Evolutionary conservation across 768 basidiomycete genomes (phyloP).

Genomic region (Pleurotus eryngii): DNA sequence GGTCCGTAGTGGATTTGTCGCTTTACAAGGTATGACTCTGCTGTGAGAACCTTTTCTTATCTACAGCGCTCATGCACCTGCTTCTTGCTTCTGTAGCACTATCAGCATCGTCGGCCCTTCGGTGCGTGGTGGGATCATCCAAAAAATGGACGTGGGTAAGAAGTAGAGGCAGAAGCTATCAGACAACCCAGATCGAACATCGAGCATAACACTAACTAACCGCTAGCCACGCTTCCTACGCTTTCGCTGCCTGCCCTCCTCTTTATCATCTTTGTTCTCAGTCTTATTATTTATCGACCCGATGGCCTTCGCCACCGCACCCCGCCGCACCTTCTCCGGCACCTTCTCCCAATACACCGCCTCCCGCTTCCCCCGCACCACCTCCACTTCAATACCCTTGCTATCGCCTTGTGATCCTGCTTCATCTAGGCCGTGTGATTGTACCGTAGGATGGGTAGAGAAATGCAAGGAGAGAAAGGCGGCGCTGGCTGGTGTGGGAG

Average conservation of each 20-base stretch:
- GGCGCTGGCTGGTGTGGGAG: slow-evolving; percentile 45
- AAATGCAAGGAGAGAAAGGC: slow-evolving; percentile 45
- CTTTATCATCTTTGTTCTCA: background rate
- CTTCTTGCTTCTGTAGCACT: too few relatives aligned
- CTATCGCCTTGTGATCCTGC: slow-evolving; percentile 26
- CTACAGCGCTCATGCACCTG: too few relatives aligned
- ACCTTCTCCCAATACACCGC: slow-evolving; percentile 79
- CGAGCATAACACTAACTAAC: too few relatives aligned
- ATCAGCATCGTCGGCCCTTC: too few relatives aligned
- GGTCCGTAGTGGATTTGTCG: too few relatives aligned
- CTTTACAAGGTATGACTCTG: too few relatives aligned
- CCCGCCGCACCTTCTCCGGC: slow-evolving; percentile 63
- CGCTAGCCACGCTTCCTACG: background rate
- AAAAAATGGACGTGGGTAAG: too few relatives aligned
- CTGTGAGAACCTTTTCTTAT: too few relatives aligned
- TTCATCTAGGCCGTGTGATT: slow-evolving; percentile 56
- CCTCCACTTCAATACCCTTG: slow-evolving; percentile 43
- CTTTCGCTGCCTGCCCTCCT: background rate
- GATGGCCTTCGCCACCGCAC: slow-evolving; percentile 54
- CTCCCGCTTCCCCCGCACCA: slow-evolving; percentile 62
- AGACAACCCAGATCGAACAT: too few relatives aligned
- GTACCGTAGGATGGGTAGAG: slow-evolving; percentile 27
- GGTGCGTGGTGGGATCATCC: too few relatives aligned
- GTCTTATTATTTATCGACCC: slow-evolving; percentile 3
- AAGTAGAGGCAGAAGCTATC: too few relatives aligned